Percentiles rank a stretch among this genome's conserved stretches.
phyloP scores from a whole-genome alignment of 2,329 filamentous ascomycete species.

The Paraphoma chrysanthemicola region DNA sequence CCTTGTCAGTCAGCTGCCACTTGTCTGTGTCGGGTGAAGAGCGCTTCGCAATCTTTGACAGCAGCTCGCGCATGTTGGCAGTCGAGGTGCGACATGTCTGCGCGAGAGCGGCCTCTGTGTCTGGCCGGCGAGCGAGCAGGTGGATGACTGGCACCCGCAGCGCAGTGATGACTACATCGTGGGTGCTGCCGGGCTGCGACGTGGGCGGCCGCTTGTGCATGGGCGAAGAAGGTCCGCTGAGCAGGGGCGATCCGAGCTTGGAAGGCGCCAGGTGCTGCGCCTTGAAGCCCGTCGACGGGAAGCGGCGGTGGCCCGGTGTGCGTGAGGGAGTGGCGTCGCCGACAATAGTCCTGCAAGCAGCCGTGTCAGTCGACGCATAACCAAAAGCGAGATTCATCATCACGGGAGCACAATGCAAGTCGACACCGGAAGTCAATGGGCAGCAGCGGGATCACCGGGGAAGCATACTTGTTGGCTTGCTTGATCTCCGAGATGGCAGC shows the following conservation, averaged over 20 bases:
- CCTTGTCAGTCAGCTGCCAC: slow-evolving; percentile 61
- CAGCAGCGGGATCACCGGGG: slow-evolving; percentile 35
- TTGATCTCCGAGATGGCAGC: slow-evolving; percentile 66
- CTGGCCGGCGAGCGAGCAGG: slow-evolving; percentile 58
- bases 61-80: slow-evolving; percentile 38
- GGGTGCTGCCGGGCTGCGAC: slow-evolving; percentile 48
- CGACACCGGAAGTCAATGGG: slow-evolving; percentile 21
- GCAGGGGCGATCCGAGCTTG: slow-evolving; percentile 48
- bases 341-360: slow-evolving; percentile 45
- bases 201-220: slow-evolving; percentile 48
- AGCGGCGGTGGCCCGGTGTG: slow-evolving; percentile 44
- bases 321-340: slow-evolving; percentile 40
- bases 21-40: slow-evolving; percentile 54
- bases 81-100: slow-evolving; percentile 38
- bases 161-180: slow-evolving; percentile 46
- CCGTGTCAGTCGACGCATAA: slow-evolving; percentile 22
- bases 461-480: slow-evolving; percentile 63
- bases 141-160: slow-evolving; percentile 56
- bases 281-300: slow-evolving; percentile 45
- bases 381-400: slow-evolving; percentile 2
- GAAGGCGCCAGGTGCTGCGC: slow-evolving; percentile 45
- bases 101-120: slow-evolving; percentile 39
- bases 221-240: slow-evolving; percentile 47
- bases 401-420: slow-evolving; percentile 7
- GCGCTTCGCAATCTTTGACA: slow-evolving; percentile 60